phyloP scores from a whole-genome alignment of 2,329 filamentous ascomycete species.

The Mycosphaerella sp. region DNA sequence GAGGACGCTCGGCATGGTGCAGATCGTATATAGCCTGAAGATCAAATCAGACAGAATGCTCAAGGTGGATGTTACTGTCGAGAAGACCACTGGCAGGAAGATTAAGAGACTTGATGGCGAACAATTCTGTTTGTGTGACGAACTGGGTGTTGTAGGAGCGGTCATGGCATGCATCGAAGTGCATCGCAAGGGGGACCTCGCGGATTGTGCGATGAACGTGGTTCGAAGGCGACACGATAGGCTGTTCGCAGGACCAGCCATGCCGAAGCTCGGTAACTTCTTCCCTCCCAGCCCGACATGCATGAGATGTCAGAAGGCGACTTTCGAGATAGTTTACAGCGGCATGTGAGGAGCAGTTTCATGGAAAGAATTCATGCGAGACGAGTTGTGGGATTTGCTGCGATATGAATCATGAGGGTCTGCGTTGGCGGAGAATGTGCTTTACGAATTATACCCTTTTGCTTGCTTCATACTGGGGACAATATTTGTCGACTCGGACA shows the following conservation, averaged over 20 bases:
- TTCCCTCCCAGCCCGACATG: conserved; percentile 6
- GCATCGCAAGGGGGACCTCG: conserved; percentile 6
- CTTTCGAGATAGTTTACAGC: conserved; percentile 18
- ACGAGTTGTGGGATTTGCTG: not conserved
- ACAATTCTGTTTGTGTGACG: conserved; percentile 15
- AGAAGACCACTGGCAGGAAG: conserved; percentile 6
- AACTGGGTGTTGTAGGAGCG: conserved; percentile 3
- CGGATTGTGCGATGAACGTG: conserved; percentile 10
- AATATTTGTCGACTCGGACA: not conserved
- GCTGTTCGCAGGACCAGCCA: conserved; percentile 10
- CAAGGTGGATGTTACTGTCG: conserved; percentile 13
- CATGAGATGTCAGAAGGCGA: conserved; percentile 12
- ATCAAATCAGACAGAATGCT: conserved; percentile 3
- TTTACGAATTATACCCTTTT: conserved; percentile 4
- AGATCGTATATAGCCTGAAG: conserved; percentile 12
- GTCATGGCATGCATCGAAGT: not conserved
- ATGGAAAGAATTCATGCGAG: not conserved
- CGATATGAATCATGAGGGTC: conserved; percentile 1
- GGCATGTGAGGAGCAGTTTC: conserved; percentile 5
- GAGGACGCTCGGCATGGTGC: not conserved
- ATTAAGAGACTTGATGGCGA: conserved; percentile 4
- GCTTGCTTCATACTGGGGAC: not conserved
- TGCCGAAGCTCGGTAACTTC: conserved; percentile 7
- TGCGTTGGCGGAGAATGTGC: not conserved
- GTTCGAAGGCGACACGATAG: conserved; percentile 10